Evolutionary conservation across 2,329 filamentous ascomycete species (phyloP).

Genomic region (Lizonia empirigonia): DNA sequence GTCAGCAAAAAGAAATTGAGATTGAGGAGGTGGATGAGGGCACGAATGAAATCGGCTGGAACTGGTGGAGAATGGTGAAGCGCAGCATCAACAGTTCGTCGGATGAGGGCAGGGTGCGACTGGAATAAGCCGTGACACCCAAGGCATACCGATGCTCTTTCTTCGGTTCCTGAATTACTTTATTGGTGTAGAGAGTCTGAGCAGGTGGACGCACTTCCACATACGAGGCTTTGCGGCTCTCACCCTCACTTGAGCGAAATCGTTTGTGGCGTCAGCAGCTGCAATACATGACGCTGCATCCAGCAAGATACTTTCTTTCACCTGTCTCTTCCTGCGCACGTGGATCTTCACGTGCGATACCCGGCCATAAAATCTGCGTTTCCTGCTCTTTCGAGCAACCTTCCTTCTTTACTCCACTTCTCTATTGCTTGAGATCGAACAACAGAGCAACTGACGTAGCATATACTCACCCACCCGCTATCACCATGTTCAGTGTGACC

Average conservation of each 20-base stretch:
- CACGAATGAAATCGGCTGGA: slow-evolving; percentile 29
- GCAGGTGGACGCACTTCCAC: not conserved
- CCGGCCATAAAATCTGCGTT: not conserved
- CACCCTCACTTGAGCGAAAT: not conserved
- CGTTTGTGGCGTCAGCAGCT: not conserved
- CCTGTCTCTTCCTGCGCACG: not conserved
- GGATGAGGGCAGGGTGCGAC: slow-evolving; percentile 10
- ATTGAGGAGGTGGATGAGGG: slow-evolving; percentile 36
- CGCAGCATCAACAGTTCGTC: slow-evolving; percentile 3
- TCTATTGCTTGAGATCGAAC: not conserved
- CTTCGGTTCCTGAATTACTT: not conserved
- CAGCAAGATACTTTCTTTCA: not conserved
- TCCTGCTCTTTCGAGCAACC: not conserved
- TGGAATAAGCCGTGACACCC: not conserved
- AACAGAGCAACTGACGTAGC: not conserved
- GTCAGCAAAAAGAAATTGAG: slow-evolving; percentile 31
- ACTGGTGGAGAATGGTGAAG: slow-evolving; percentile 26
- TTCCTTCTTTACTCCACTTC: not conserved
- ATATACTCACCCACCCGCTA: not conserved
- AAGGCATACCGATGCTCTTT: not conserved
- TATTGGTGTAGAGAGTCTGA: not conserved
- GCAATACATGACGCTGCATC: not conserved
- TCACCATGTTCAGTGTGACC: not conserved
- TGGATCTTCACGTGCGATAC: not conserved
- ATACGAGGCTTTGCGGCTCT: not conserved